phyloP scores from a whole-genome alignment of 108 stramenopile species.

The Discostella pseudostelligera region DNA sequence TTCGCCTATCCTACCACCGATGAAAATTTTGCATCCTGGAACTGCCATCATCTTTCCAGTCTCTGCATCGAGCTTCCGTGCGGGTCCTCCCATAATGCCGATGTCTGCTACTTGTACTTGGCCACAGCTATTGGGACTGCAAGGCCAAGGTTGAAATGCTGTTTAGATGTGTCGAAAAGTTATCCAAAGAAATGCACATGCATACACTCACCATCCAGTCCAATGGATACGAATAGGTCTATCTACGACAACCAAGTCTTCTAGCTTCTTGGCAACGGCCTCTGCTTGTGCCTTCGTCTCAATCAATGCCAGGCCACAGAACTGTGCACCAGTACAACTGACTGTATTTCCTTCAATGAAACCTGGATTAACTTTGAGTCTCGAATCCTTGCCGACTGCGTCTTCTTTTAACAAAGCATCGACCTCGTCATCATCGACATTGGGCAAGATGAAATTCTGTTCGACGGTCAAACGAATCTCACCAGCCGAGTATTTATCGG shows the following conservation, averaged over 20 bases:
- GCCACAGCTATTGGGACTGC: slow-evolving; percentile 90
- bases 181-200: background rate
- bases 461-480: slow-evolving; percentile 95
- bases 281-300: slow-evolving; percentile 90
- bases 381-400: slow-evolving; percentile 47
- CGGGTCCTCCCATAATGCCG: slow-evolving; percentile 95
- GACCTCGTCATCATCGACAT: slow-evolving; percentile 77
- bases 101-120: slow-evolving; percentile 95
- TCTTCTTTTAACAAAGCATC: slow-evolving; percentile 64
- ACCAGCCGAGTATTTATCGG: slow-evolving; percentile 82
- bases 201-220: slow-evolving; percentile 83
- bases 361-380: slow-evolving; percentile 70
- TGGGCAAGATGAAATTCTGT: slow-evolving; percentile 91
- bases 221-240: slow-evolving; percentile 91
- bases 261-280: slow-evolving; percentile 67
- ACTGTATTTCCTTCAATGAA: slow-evolving; percentile 84
- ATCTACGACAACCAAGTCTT: slow-evolving; percentile 73
- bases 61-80: slow-evolving; percentile 61
- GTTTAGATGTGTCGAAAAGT: too few species aligned
- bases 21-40: slow-evolving; percentile 92
- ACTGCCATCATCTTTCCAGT: slow-evolving; percentile 88
- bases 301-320: slow-evolving; percentile 88
- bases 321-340: slow-evolving; percentile 94
- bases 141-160: background rate
- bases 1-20: slow-evolving; percentile 89